phyloP scores from a whole-genome alignment of 2,329 filamentous ascomycete species.

The Volutella citrinella region DNA sequence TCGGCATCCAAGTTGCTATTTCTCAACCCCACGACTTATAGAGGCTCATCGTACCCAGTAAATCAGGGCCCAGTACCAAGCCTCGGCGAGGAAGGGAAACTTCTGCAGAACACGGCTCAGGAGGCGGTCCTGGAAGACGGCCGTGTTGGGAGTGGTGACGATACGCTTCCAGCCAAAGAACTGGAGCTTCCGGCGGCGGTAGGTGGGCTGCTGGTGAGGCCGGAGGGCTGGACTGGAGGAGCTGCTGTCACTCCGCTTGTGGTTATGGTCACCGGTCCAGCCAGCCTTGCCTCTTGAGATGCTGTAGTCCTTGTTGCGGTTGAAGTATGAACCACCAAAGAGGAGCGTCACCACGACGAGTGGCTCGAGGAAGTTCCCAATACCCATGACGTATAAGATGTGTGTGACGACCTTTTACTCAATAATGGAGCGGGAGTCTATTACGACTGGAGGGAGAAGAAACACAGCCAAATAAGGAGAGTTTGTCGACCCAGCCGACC shows the following conservation, averaged over 20 bases:
- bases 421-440: no score
- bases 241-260: slow-evolving; percentile 28
- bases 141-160: slow-evolving; percentile 31
- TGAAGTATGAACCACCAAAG: slow-evolving; percentile 43
- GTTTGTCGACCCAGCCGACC: no score
- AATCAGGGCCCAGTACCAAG: slow-evolving; percentile 74
- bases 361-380: slow-evolving; percentile 40
- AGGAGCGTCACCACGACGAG: slow-evolving; percentile 41
- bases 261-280: slow-evolving; percentile 15
- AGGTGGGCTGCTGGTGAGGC: slow-evolving; percentile 24
- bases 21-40: no score
- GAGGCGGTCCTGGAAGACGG: slow-evolving; percentile 30
- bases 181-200: slow-evolving; percentile 32
- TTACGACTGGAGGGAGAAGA: no score
- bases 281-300: slow-evolving; percentile 21
- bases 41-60: slow-evolving; percentile 70
- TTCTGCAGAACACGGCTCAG: slow-evolving; percentile 55
- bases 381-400: slow-evolving; percentile 36
- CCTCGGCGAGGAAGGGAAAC: slow-evolving; percentile 71
- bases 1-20: no score
- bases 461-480: no score
- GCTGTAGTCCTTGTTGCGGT: slow-evolving; percentile 38
- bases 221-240: slow-evolving; percentile 26
- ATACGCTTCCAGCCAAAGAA: slow-evolving; percentile 29
- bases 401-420: no score